Percentiles rank a stretch among this genome's conserved stretches.
These are phyloP conservation scores for Rosa chinensis DNA, from an alignment of 306 rosid genomes.

Conservation along the genomic window DNA sequence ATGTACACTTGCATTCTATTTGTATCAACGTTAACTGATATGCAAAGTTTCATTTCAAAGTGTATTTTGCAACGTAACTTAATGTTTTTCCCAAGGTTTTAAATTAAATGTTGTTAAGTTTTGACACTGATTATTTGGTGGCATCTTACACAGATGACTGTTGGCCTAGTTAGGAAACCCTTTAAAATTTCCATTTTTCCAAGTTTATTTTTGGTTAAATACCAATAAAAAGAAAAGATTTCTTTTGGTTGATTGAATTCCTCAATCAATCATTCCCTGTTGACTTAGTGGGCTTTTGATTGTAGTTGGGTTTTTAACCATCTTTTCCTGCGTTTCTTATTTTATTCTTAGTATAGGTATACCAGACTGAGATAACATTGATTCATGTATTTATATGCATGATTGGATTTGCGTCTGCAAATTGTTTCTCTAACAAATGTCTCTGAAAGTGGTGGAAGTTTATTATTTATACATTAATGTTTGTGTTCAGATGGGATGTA, in stretches of 20 bases:
- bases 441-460: neutral
- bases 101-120: neutral
- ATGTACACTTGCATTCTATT: neutral
- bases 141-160: neutral
- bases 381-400: neutral
- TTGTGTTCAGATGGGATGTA: slow-evolving; percentile 70
- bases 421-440: neutral
- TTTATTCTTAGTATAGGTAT: too few relatives aligned
- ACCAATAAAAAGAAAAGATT: neutral
- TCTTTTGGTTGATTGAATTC: neutral
- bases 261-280: neutral
- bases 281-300: neutral
- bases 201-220: neutral
- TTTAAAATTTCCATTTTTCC: neutral
- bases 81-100: neutral
- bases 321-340: neutral
- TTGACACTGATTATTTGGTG: neutral
- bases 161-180: neutral
- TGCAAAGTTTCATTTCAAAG: neutral
- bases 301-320: neutral
- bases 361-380: neutral
- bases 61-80: neutral
- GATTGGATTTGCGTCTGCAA: neutral
- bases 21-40: neutral
- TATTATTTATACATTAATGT: slow-evolving; percentile 23